Percentiles rank a stretch among this genome's conserved stretches.
Conservation (phyloP, 2,329 filamentous ascomycete species). For the Hypomyces rosellus region DNA sequence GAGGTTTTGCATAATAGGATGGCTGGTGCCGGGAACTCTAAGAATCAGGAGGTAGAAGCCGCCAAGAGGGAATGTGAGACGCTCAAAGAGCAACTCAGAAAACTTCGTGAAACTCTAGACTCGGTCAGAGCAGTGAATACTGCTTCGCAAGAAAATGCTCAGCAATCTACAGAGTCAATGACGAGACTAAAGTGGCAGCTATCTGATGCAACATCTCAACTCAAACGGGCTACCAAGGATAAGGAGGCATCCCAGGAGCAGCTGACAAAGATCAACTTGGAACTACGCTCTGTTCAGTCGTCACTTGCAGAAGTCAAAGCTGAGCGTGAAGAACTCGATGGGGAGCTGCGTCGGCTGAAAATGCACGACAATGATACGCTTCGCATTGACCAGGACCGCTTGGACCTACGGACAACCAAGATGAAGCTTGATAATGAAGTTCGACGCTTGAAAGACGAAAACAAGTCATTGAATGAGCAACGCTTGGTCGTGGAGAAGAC, state of each 20-base stretch:
- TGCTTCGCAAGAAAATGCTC: slow-evolving; percentile 27
- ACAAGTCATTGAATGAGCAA: slow-evolving; percentile 48
- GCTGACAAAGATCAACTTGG: slow-evolving; percentile 50
- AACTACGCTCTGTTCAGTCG: slow-evolving; percentile 53
- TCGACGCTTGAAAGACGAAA: slow-evolving; percentile 59
- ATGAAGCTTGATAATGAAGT: slow-evolving; percentile 62
- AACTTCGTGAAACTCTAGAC: slow-evolving; percentile 21
- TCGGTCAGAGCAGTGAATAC: slow-evolving; percentile 22
- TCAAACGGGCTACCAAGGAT: slow-evolving; percentile 52
- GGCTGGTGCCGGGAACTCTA: not conserved
- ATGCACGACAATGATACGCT: slow-evolving; percentile 53
- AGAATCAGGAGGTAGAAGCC: slow-evolving; percentile 13
- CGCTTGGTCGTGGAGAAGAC: slow-evolving; percentile 55
- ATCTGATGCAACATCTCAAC: slow-evolving; percentile 50
- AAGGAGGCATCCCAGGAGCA: slow-evolving; percentile 59
- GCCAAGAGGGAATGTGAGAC: slow-evolving; percentile 22
- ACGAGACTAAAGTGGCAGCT: slow-evolving; percentile 51
- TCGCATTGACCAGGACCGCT: slow-evolving; percentile 60
- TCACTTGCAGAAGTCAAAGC: slow-evolving; percentile 53
- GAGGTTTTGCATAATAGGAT: slow-evolving; percentile 54
- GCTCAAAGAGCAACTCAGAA: slow-evolving; percentile 32
- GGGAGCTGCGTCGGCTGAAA: slow-evolving; percentile 49
- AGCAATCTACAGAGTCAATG: slow-evolving; percentile 36
- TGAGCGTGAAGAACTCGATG: slow-evolving; percentile 61
- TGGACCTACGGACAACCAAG: slow-evolving; percentile 62